Evolutionary conservation across 306 rosid species (phyloP).

Genomic region (Boehmeria nivea): DNA sequence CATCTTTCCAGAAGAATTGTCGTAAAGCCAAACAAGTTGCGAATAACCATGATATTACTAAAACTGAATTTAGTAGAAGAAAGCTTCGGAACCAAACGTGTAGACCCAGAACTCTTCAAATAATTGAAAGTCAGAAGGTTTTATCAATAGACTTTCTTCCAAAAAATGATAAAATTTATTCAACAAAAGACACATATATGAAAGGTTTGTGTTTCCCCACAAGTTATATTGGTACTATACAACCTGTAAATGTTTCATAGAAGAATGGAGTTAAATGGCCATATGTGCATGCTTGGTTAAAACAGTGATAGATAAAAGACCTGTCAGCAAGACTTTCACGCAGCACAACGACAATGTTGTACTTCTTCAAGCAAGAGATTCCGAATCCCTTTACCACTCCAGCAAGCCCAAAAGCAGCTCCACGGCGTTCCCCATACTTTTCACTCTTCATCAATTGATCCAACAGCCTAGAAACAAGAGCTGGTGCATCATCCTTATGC

Average conservation of each 20-base stretch:
- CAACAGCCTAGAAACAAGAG: slow-evolving; percentile 71
- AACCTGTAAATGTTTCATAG: background rate
- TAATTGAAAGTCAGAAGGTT: no score
- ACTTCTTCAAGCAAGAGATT: slow-evolving; percentile 74
- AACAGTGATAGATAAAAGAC: slow-evolving; percentile 29
- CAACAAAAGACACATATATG: no score
- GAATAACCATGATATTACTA: no score
- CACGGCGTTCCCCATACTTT: slow-evolving; percentile 93
- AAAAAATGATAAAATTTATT: no score
- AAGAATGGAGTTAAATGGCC: background rate
- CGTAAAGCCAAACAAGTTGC: background rate
- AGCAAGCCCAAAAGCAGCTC: slow-evolving; percentile 98
- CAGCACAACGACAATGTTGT: slow-evolving; percentile 55
- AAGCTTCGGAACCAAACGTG: no score
- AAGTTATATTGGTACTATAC: no score
- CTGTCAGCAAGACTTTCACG: slow-evolving; percentile 81
- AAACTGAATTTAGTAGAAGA: no score
- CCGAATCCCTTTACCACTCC: slow-evolving; percentile 96
- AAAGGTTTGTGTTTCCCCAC: no score
- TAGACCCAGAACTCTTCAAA: no score
- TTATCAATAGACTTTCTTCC: no score
- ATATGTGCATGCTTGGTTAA: slow-evolving; percentile 2
- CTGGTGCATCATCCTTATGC: slow-evolving; percentile 69
- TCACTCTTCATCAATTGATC: slow-evolving; percentile 89
- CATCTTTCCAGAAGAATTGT: background rate